Evolutionary conservation across 306 rosid genomes (phyloP), one percentile per base, ranked within the genome.

Genomic region (Aeschynomene evenia): DNA sequence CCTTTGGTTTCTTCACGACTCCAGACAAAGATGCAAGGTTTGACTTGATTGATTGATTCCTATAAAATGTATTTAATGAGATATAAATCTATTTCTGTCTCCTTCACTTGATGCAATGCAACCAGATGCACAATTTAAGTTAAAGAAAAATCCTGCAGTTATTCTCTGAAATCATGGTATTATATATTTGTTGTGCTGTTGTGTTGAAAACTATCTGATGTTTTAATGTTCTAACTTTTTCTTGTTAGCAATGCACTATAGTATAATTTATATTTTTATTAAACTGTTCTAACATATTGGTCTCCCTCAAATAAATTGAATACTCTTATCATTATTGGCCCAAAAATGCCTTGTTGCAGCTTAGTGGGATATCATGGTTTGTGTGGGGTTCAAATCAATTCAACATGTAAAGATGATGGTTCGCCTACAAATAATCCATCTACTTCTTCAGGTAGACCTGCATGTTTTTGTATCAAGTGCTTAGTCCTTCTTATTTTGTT

Each of bases 341-440:
- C 65, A 71, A 74, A 40, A 49, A 15, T 59, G 13, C 63, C 42
- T 75, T 62, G 48, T 77, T 65, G 83, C 86, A 94, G 99, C 63
- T 94, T 91, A 83, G 79, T 74, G 63, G 97, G 99, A 77, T 91
- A 94, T 49, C 99, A 92, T 71, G 97, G 87, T 57, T 79, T 94
- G 84, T 94, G 99, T 63, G 99, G 97, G 64, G 77, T 57, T 68
- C 94, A 85, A 86, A 74, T 84, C 57, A 79, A 72, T 71, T 75
- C 85, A 63, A 56, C 74, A 55, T 94, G 99, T 85, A 94, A 85
- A 77, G 80, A 82, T 77, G 87, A 84, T 61, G 85, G 75, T 77
- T 83, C 84, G 0, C 76, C 93, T 18, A 56, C 79, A 42, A 84
- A 68, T 80, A 21, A 53, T 36, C 83, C 71, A 69, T 77, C 86